Percentiles rank a stretch among this genome's conserved stretches.
phyloP scores from a whole-genome alignment of 495 filamentous ascomycete species.

The Neurospora sp. region DNA sequence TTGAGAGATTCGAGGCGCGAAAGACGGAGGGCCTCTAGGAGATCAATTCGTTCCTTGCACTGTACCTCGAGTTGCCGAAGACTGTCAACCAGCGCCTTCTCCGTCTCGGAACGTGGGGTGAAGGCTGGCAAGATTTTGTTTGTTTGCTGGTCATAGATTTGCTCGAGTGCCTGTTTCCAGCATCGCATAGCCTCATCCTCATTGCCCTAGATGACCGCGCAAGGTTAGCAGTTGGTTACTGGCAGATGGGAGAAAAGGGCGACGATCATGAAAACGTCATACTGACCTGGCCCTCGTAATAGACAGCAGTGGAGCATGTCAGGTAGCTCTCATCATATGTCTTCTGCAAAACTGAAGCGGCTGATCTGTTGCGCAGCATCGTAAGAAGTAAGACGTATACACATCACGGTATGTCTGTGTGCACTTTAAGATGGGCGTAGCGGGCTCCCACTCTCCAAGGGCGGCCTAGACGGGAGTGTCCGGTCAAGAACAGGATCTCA shows the following conservation, averaged over 20 bases:
- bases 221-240: conserved; percentile 3
- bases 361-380: conserved; percentile 70
- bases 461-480: neutral
- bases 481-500: neutral
- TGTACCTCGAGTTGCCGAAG: conserved; percentile 77
- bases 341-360: conserved; percentile 78
- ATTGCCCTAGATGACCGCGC: conserved; percentile 56
- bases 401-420: conserved; percentile 5
- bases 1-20: conserved; percentile 55
- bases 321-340: conserved; percentile 95
- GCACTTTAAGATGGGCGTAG: neutral
- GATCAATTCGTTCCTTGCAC: conserved; percentile 86
- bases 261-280: neutral
- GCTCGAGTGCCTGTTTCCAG: conserved; percentile 85
- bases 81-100: conserved; percentile 71
- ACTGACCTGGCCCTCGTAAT: conserved; percentile 80
- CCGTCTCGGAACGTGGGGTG: conserved; percentile 70
- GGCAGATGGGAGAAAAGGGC: neutral
- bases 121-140: conserved; percentile 60
- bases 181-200: conserved; percentile 84
- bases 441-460: neutral
- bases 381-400: neutral
- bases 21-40: conserved; percentile 69
- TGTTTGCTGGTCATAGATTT: conserved; percentile 81
- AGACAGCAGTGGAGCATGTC: conserved; percentile 87